These are phyloP conservation scores for Scenedesmus sp. DNA, from an alignment of 163 green algal species.

Conservation along the genomic window DNA sequence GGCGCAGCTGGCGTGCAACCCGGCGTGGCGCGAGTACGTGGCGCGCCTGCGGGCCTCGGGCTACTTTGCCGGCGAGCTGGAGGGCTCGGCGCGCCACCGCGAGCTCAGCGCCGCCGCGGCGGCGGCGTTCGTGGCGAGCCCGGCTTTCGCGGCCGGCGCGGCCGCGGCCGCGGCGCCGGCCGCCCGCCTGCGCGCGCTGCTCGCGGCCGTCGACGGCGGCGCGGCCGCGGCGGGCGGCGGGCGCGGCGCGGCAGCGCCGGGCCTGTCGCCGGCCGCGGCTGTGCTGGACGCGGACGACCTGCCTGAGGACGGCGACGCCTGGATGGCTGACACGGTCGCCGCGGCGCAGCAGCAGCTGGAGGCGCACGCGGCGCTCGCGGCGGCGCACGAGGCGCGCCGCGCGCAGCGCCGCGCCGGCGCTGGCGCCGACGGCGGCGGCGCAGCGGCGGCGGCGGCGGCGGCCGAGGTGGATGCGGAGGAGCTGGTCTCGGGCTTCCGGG, in stretches of 20 bases:
- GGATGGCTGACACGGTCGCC: neutral
- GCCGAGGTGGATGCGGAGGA: slow-evolving; percentile 52
- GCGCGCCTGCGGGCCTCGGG: slow-evolving; percentile 42
- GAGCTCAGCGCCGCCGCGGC: slow-evolving; percentile 49
- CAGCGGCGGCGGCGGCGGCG: slow-evolving; percentile 14
- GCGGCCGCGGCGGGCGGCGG: neutral
- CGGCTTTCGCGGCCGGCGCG: slow-evolving; percentile 27
- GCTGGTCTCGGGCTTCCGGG: slow-evolving; percentile 41
- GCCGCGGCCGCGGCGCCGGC: neutral
- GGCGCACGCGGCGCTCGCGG: slow-evolving; percentile 1
- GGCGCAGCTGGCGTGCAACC: slow-evolving; percentile 23
- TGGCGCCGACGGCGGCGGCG: slow-evolving; percentile 23
- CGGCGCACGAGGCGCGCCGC: neutral
- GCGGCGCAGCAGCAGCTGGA: slow-evolving; percentile 23
- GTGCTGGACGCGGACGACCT: slow-evolving; percentile 18
- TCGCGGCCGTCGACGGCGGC: slow-evolving; percentile 1
- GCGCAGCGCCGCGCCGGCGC: slow-evolving; percentile 11
- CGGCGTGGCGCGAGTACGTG: slow-evolving; percentile 47
- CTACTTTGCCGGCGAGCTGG: slow-evolving; percentile 50
- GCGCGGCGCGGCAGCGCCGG: neutral
- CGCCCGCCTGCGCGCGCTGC: slow-evolving; percentile 9
- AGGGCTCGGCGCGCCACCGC: slow-evolving; percentile 50
- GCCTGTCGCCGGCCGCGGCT: slow-evolving; percentile 3
- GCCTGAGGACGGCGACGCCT: slow-evolving; percentile 18
- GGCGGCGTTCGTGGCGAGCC: slow-evolving; percentile 35